phyloP scores from a whole-genome alignment of 257 asterid species.

The Petrea volubilis region DNA sequence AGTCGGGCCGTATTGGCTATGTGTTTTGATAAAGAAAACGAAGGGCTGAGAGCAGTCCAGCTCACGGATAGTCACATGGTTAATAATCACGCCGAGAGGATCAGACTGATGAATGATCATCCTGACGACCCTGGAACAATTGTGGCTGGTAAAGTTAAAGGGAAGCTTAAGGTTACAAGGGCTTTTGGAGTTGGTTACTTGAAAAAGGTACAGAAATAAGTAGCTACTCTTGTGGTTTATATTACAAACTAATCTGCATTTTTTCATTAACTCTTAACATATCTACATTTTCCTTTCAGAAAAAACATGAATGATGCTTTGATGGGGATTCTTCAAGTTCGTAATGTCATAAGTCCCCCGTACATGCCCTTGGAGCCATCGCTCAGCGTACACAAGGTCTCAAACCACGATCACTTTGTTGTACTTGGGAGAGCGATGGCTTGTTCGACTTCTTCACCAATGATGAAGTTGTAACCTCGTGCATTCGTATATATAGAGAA shows the following conservation, averaged over 20 bases:
- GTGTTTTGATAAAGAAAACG: slow-evolving; percentile 22
- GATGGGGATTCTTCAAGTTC: slow-evolving; percentile 70
- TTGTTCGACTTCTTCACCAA: slow-evolving; percentile 69
- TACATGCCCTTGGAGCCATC: slow-evolving; percentile 57
- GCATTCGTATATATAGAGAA: slow-evolving; percentile 39
- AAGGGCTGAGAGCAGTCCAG: slow-evolving; percentile 44
- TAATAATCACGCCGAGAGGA: slow-evolving; percentile 53
- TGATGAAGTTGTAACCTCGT: slow-evolving; percentile 55
- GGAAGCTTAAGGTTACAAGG: slow-evolving; percentile 66
- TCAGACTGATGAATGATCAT: slow-evolving; percentile 50
- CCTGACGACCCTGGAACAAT: slow-evolving; percentile 50
- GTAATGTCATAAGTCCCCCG: slow-evolving; percentile 62
- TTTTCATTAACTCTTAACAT: background rate
- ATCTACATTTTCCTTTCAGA: slow-evolving; percentile 31
- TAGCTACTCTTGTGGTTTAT: too few species aligned
- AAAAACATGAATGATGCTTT: slow-evolving; percentile 64
- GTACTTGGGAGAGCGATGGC: slow-evolving; percentile 69
- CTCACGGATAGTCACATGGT: slow-evolving; percentile 59
- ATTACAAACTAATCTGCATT: too few species aligned
- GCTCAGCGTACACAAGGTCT: slow-evolving; percentile 48
- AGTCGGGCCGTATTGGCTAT: slow-evolving; percentile 71
- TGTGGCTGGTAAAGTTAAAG: slow-evolving; percentile 54
- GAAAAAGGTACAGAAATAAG: slow-evolving; percentile 46
- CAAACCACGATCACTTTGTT: slow-evolving; percentile 52
- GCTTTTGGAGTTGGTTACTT: slow-evolving; percentile 79